Percentiles rank a stretch among this genome's conserved stretches.
Evolutionary conservation across 2,329 filamentous ascomycete species (phyloP).

Genomic region (Hypoxylon sp.): DNA sequence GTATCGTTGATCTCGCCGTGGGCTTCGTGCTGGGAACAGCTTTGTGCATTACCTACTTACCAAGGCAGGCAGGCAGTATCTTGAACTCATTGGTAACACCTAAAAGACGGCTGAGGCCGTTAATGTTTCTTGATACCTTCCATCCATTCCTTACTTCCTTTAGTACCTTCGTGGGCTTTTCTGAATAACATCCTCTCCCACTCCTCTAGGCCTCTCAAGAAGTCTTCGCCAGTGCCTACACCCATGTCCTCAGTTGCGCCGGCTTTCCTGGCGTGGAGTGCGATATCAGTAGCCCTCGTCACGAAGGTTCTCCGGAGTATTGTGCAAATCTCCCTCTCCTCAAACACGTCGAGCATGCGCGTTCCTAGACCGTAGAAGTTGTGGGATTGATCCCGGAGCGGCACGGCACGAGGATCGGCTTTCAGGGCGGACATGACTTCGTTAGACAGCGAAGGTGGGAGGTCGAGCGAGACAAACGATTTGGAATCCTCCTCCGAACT

Average conservation of each 20-base stretch:
- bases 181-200: constrained; percentile 85
- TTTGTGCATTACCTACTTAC: neutral
- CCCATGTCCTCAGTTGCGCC: constrained; percentile 73
- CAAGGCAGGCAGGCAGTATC: neutral
- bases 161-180: constrained; percentile 80
- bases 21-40: neutral
- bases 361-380: constrained; percentile 91
- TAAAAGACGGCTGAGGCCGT: constrained; percentile 4
- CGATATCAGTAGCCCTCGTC: constrained; percentile 83
- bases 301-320: constrained; percentile 86
- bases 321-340: constrained; percentile 82
- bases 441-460: constrained; percentile 81
- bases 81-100: neutral
- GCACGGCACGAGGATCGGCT: constrained; percentile 88
- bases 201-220: constrained; percentile 89
- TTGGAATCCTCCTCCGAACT: constrained; percentile 58
- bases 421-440: constrained; percentile 91
- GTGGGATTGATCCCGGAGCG: constrained; percentile 84
- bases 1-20: neutral
- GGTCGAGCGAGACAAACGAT: constrained; percentile 83
- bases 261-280: constrained; percentile 89
- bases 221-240: constrained; percentile 77
- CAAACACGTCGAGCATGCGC: constrained; percentile 89
- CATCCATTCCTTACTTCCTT: constrained; percentile 78
- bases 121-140: constrained; percentile 68